A percentile compares a stretch with the other conserved stretches of the same genome.
Evolutionary conservation across 1,284 basidiomycete species (phyloP).

Genomic region (Tilletia indica): DNA sequence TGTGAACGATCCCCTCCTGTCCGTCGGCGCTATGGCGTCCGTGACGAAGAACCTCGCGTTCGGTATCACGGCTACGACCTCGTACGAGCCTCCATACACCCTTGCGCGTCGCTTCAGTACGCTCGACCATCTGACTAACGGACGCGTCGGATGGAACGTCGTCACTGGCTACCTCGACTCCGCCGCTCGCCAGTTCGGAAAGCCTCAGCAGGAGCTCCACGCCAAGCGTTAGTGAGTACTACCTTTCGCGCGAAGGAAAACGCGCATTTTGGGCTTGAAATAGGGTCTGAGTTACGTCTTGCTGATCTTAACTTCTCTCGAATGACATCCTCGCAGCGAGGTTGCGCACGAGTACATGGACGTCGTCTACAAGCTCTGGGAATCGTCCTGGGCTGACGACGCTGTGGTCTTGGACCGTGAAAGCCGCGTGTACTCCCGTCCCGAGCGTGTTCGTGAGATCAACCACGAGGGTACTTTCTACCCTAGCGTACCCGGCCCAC

Average conservation of each 20-base stretch:
- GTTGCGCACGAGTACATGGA: conserved; percentile 39
- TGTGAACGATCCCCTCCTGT: conserved; percentile 43
- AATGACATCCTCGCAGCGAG: conserved; percentile 22
- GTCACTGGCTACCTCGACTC: conserved; percentile 55
- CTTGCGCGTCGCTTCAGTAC: conserved; percentile 55
- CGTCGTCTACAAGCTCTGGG: conserved; percentile 58
- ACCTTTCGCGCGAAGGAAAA: not conserved
- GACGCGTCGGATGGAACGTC: conserved; percentile 56
- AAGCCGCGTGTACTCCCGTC: conserved; percentile 43
- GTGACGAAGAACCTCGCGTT: conserved; percentile 46
- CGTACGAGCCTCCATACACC: conserved; percentile 54
- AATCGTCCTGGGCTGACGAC: conserved; percentile 56
- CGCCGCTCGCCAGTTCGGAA: conserved; percentile 53
- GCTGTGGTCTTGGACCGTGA: conserved; percentile 43
- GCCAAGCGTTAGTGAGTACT: conserved; percentile 35
- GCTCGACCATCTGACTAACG: conserved; percentile 57
- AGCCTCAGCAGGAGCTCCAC: conserved; percentile 44
- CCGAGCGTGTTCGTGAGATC: conserved; percentile 49
- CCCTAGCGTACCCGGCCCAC: conserved; percentile 49
- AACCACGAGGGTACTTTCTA: conserved; percentile 50
- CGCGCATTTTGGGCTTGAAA: too few species aligned
- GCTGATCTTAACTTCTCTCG: not conserved
- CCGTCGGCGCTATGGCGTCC: conserved; percentile 46
- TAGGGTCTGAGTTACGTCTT: too few species aligned
- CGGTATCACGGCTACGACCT: conserved; percentile 48